Evolutionary conservation across 768 basidiomycete species (phyloP).

Genomic region (Russula lepida): DNA sequence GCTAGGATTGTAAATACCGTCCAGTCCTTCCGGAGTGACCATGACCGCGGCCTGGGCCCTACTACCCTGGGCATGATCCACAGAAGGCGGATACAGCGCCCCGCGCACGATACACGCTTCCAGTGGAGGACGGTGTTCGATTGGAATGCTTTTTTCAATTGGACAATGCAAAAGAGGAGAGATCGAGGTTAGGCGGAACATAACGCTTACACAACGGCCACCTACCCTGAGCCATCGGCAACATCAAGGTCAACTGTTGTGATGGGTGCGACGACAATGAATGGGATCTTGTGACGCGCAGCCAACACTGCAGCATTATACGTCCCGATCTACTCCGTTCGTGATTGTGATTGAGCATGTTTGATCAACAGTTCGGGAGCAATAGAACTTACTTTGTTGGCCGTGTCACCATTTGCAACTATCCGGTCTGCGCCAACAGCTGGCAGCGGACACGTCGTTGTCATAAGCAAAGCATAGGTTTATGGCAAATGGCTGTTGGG

Average conservation of each 20-base stretch:
- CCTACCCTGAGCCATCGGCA: conserved; percentile 53
- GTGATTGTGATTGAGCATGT: not conserved
- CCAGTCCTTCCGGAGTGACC: conserved; percentile 59
- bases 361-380: too few species aligned
- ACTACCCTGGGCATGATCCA: conserved; percentile 33
- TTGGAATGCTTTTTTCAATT: conserved; percentile 64
- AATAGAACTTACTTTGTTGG: conserved; percentile 72
- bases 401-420: conserved; percentile 91
- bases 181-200: not conserved
- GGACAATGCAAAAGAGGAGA: not conserved
- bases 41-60: conserved; percentile 70
- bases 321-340: conserved; percentile 68
- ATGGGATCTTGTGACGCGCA: conserved; percentile 77
- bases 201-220: not conserved
- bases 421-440: conserved; percentile 86
- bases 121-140: conserved; percentile 81
- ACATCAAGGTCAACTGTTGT: conserved; percentile 86
- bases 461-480: not conserved
- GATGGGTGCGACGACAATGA: conserved; percentile 88
- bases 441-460: conserved; percentile 22
- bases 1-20: conserved; percentile 78
- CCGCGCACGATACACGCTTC: conserved; percentile 90
- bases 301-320: conserved; percentile 95
- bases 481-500: not conserved
- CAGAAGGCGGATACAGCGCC: conserved; percentile 49